These are phyloP conservation scores for Baudoinia panamericana DNA, from an alignment of 495 filamentous ascomycete species.

Conservation along the genomic window DNA sequence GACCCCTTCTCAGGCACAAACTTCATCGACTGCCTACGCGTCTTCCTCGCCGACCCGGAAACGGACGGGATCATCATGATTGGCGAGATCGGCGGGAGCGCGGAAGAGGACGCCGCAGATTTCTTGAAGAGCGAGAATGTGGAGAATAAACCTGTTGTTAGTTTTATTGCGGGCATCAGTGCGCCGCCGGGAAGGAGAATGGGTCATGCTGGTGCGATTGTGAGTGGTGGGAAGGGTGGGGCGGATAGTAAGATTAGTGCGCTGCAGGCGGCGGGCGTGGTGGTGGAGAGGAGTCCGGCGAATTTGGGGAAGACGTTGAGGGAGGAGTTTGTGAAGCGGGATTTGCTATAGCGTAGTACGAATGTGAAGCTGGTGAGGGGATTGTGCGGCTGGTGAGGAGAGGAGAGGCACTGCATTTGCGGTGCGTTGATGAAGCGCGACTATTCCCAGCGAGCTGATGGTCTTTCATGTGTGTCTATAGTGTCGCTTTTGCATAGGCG, in stretches of 20 bases:
- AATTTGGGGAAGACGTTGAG: constrained; percentile 80
- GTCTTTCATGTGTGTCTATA: too few species aligned
- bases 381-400: too few species aligned
- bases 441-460: too few species aligned
- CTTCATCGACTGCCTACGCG: constrained; percentile 97
- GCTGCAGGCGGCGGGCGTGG: constrained; percentile 81
- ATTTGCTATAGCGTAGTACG: constrained; percentile 61
- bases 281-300: constrained; percentile 93
- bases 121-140: constrained; percentile 87
- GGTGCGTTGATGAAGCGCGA: too few species aligned
- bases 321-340: constrained; percentile 88
- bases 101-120: constrained; percentile 95
- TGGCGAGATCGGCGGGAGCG: constrained; percentile 93
- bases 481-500: too few species aligned
- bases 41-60: constrained; percentile 91
- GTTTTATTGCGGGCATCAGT: constrained; percentile 96
- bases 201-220: constrained; percentile 97
- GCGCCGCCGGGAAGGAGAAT: constrained; percentile 92
- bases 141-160: constrained; percentile 86
- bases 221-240: constrained; percentile 91
- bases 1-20: constrained; percentile 98
- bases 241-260: constrained; percentile 96
- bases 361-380: too few species aligned
- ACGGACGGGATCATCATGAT: constrained; percentile 99
- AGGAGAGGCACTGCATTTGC: too few species aligned